Evolutionary conservation across 2,329 filamentous ascomycete genomes (phyloP).

Genomic region (Xylariaceae sp.): DNA sequence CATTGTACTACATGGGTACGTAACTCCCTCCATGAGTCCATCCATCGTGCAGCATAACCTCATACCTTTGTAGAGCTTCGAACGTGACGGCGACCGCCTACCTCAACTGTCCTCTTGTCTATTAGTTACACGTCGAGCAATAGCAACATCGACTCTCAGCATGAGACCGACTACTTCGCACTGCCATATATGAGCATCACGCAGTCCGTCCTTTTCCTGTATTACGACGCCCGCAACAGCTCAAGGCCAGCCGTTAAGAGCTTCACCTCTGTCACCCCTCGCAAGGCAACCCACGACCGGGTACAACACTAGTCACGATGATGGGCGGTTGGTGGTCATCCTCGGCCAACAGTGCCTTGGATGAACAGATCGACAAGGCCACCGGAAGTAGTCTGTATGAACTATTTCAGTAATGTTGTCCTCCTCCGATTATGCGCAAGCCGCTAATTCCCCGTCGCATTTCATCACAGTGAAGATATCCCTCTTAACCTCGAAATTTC

Average conservation of each 20-base stretch:
- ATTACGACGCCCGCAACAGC: neutral
- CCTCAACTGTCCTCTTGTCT: no score
- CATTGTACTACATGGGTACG: no score
- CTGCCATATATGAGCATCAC: no score
- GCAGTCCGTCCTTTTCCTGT: neutral
- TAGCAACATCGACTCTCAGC: no score
- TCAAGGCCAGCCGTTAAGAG: neutral
- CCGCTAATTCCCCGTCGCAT: conserved; percentile 2
- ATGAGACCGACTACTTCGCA: no score
- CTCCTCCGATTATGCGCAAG: neutral
- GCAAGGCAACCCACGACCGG: conserved; percentile 4
- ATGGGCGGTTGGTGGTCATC: conserved; percentile 97
- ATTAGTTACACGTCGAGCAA: no score
- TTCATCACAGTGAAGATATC: conserved; percentile 72
- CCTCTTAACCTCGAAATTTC: conserved; percentile 97
- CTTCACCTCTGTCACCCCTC: neutral
- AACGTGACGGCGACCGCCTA: no score
- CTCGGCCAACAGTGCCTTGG: conserved; percentile 81
- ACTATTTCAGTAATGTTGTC: neutral
- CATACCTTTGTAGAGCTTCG: no score
- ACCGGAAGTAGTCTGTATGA: conserved; percentile 87
- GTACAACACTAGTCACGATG: conserved; percentile 25
- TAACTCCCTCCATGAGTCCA: no score
- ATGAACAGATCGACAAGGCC: conserved; percentile 94
- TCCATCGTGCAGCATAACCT: no score